Percentiles rank a stretch among this genome's conserved stretches.
phyloP scores from a whole-genome alignment of 2,329 filamentous ascomycete species.

The Epichloe coenophiala region DNA sequence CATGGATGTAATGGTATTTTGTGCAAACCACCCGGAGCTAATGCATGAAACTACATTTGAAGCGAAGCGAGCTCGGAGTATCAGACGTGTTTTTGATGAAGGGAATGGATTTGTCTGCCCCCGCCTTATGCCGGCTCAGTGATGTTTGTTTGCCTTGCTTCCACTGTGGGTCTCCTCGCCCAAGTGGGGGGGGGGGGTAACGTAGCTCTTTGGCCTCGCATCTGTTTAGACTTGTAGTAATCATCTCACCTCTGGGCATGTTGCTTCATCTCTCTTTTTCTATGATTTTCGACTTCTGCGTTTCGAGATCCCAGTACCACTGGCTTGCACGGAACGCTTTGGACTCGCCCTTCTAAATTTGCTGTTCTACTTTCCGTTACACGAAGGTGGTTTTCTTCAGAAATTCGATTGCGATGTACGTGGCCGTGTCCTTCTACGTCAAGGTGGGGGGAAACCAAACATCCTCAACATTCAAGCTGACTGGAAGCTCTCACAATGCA shows the following conservation, averaged over 20 bases:
- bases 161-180: neutral
- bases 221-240: neutral
- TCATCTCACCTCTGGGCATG: neutral
- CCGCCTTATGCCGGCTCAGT: neutral
- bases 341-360: neutral
- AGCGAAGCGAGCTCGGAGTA: neutral
- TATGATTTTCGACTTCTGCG: neutral
- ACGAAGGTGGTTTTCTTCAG: neutral
- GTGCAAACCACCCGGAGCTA: too few species aligned
- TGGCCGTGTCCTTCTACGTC: neutral
- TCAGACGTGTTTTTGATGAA: neutral
- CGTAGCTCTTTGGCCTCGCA: too few species aligned
- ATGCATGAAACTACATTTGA: too few species aligned
- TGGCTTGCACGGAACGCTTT: neutral
- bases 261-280: neutral
- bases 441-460: neutral
- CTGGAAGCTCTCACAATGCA: constrained; percentile 20
- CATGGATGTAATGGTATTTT: neutral
- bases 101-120: neutral
- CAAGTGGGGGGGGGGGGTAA: neutral
- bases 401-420: neutral
- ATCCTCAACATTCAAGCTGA: neutral
- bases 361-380: neutral
- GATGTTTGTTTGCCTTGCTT: neutral
- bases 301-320: neutral